Conservation (phyloP, 805 yeast species). For the Kazachstania africana region DNA sequence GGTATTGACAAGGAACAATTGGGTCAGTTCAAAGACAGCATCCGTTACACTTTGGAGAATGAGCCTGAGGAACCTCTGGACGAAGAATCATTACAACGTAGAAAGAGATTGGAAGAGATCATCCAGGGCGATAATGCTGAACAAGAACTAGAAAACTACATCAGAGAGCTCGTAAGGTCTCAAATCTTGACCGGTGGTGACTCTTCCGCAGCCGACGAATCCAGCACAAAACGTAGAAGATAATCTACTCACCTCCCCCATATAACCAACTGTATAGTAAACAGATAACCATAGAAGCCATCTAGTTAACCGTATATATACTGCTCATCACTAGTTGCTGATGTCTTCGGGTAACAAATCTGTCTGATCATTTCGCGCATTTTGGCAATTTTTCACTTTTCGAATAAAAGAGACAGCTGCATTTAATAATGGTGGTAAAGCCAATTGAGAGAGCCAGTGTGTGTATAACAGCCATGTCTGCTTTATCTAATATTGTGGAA, state of each 20-base stretch:
- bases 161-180: conserved; percentile 52
- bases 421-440: too few species aligned
- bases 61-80: conserved; percentile 30
- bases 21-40: conserved; percentile 30
- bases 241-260: too few species aligned
- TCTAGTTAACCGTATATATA: too few species aligned
- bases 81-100: conserved; percentile 41
- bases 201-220: conserved; percentile 14
- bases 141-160: conserved; percentile 56
- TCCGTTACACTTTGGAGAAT: conserved; percentile 46
- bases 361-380: too few species aligned
- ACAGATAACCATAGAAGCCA: too few species aligned
- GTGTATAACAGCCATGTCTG: not conserved
- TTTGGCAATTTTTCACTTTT: too few species aligned
- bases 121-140: conserved; percentile 75
- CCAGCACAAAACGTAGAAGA: conserved; percentile 10
- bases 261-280: too few species aligned
- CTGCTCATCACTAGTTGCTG: too few species aligned
- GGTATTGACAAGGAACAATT: conserved; percentile 22
- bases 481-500: conserved; percentile 2
- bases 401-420: too few species aligned
- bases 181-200: conserved; percentile 28
- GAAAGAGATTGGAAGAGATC: conserved; percentile 56
- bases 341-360: too few species aligned
- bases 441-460: too few species aligned